These are phyloP conservation scores for Monascus purpureus DNA, from an alignment of 495 filamentous ascomycete species.

Conservation along the genomic window DNA sequence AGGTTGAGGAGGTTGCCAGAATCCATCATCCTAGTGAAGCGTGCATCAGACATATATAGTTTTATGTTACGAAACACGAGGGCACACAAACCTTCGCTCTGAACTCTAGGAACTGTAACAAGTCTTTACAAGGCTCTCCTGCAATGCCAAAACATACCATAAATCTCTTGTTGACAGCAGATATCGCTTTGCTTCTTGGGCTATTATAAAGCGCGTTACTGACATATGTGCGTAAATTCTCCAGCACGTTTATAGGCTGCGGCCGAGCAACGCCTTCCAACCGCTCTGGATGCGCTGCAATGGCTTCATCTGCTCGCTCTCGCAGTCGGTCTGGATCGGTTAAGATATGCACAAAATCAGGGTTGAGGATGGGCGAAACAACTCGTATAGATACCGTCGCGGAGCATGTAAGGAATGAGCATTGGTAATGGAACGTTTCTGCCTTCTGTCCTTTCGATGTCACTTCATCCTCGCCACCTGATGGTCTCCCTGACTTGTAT, in stretches of 20 bases:
- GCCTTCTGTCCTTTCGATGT: constrained; percentile 20
- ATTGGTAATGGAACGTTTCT: constrained; percentile 40
- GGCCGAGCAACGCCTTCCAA: constrained; percentile 38
- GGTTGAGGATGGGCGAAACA: constrained; percentile 35
- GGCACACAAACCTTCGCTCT: constrained; percentile 18
- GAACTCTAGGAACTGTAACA: constrained; percentile 55
- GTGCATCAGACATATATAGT: constrained; percentile 6
- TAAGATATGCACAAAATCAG: constrained; percentile 37
- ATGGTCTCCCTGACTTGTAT: constrained; percentile 22
- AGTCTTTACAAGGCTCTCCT: constrained; percentile 39
- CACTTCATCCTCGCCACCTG: constrained; percentile 12
- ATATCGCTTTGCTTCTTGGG: constrained; percentile 38
- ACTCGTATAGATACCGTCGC: constrained; percentile 41
- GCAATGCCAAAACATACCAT: constrained; percentile 48
- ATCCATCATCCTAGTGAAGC: constrained; percentile 15
- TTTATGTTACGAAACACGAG: too few relatives aligned
- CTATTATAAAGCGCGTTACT: constrained; percentile 40
- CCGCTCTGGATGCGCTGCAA: constrained; percentile 41
- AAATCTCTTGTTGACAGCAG: constrained; percentile 58
- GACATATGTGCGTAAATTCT: constrained; percentile 48
- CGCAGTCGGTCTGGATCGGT: constrained; percentile 40
- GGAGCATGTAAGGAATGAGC: constrained; percentile 42
- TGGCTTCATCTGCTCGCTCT: constrained; percentile 37
- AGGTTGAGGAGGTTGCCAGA: constrained; percentile 34
- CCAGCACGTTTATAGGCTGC: constrained; percentile 34